A percentile compares a stretch with the other conserved stretches of the same genome.
Evolutionary conservation across 139 green algal genomes (phyloP).

Genomic region (Tetraselmis chui): DNA sequence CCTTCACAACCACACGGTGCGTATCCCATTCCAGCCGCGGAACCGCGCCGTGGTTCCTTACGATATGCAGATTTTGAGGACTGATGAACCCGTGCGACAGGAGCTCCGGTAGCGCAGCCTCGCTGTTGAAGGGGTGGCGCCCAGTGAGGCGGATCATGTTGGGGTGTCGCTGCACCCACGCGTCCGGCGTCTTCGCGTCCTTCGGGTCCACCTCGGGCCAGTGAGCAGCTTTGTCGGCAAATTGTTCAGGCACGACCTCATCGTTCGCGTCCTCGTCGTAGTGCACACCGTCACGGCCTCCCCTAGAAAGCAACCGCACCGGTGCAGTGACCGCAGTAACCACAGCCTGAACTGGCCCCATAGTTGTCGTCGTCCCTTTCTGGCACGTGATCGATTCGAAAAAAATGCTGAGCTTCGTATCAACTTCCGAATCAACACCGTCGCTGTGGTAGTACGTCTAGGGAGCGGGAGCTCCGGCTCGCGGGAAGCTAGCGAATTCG

Average conservation of each 20-base stretch:
- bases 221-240: background rate
- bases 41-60: conserved; percentile 88
- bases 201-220: conserved; percentile 40
- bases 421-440: too few relatives aligned
- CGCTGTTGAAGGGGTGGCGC: conserved; percentile 91
- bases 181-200: conserved; percentile 64
- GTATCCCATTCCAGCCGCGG: conserved; percentile 47
- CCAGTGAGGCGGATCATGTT: conserved; percentile 84
- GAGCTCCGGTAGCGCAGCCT: conserved; percentile 73
- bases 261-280: background rate
- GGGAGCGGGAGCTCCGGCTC: too few relatives aligned
- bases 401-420: too few relatives aligned
- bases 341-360: background rate
- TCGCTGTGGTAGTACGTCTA: too few relatives aligned
- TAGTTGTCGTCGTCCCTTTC: too few relatives aligned
- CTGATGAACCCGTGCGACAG: background rate
- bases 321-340: background rate
- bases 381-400: too few relatives aligned
- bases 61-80: conserved; percentile 12
- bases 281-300: background rate
- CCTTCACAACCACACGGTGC: conserved; percentile 12
- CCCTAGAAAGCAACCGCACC: background rate
- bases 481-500: too few relatives aligned
- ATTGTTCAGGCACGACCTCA: background rate
- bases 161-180: conserved; percentile 77